Conservation (phyloP, 176 grass and related monocot species). For the Pontederia crassipes region DNA sequence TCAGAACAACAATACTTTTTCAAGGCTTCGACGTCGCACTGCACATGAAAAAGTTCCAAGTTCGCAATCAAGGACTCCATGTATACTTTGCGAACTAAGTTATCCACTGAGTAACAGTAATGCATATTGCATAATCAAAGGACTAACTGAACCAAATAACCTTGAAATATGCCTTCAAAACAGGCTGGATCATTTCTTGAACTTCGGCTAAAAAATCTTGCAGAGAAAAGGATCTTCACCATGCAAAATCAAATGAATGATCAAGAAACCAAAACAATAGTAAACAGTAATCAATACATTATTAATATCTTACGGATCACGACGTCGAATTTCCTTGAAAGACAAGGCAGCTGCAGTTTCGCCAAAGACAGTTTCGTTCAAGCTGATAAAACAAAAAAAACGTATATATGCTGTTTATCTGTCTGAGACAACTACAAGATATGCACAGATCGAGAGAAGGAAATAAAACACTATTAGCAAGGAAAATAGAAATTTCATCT, state of each 20-base stretch:
- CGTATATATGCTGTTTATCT: slow-evolving; percentile 13
- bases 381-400: slow-evolving; percentile 27
- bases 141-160: slow-evolving; percentile 24
- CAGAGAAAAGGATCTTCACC: slow-evolving; percentile 71
- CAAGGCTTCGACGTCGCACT: slow-evolving; percentile 23
- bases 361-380: slow-evolving; percentile 93
- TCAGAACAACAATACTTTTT: slow-evolving; percentile 85
- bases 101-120: neutral
- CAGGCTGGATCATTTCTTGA: slow-evolving; percentile 88
- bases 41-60: neutral
- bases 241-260: slow-evolving; percentile 16
- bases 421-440: no score
- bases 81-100: neutral
- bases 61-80: neutral
- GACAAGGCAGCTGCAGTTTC: slow-evolving; percentile 69
- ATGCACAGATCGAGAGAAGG: no score
- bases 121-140: neutral
- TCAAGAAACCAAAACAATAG: slow-evolving; percentile 9
- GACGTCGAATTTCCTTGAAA: slow-evolving; percentile 83
- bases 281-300: slow-evolving; percentile 17
- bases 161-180: slow-evolving; percentile 84
- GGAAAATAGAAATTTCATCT: no score
- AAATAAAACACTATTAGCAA: no score
- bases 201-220: slow-evolving; percentile 79
- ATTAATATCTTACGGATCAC: slow-evolving; percentile 74